A percentile compares a stretch with the other conserved stretches of the same genome.
phyloP scores from a whole-genome alignment of 1,284 basidiomycete species.

The Austroboletus novae-zelandiae region DNA sequence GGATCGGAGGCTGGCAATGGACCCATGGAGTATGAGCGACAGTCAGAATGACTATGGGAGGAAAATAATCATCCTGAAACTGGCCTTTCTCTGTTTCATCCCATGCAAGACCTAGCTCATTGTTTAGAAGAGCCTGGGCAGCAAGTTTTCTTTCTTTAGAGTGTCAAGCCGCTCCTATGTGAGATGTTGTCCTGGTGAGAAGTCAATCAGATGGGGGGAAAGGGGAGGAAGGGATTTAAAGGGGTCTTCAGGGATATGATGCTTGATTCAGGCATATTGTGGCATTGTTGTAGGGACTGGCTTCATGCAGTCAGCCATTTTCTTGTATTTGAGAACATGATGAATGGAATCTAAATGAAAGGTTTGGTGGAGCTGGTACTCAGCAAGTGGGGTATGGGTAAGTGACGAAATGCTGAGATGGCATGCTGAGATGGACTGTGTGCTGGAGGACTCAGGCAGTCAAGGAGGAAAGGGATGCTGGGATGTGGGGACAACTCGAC shows the following conservation, averaged over 20 bases:
- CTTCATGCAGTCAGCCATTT: not conserved
- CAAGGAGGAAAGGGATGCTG: no score
- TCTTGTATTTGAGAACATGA: not conserved
- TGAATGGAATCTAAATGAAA: not conserved
- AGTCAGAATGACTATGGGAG: conserved; percentile 13
- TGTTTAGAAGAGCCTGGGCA: not conserved
- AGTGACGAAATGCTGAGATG: not conserved
- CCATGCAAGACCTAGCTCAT: conserved; percentile 22
- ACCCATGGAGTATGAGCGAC: conserved; percentile 27
- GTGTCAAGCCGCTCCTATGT: not conserved
- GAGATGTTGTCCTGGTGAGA: not conserved
- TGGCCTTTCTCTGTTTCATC: conserved; percentile 18
- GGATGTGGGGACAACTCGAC: not conserved
- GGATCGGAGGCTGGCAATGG: conserved; percentile 13
- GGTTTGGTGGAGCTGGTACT: not conserved
- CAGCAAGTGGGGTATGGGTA: not conserved
- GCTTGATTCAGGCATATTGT: conserved; percentile 9
- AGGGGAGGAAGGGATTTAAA: not conserved
- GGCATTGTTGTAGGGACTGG: conserved; percentile 18
- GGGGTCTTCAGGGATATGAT: conserved; percentile 6
- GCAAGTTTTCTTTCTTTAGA: conserved; percentile 24
- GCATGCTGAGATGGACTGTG: no score
- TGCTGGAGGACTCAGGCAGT: no score
- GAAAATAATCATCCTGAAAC: conserved; percentile 19
- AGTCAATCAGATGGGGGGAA: not conserved